A percentile compares a stretch with the other conserved stretches of the same genome.
phyloP scores from a whole-genome alignment of 2,329 filamentous ascomycete genomes.

The Simplicillium sp. region DNA sequence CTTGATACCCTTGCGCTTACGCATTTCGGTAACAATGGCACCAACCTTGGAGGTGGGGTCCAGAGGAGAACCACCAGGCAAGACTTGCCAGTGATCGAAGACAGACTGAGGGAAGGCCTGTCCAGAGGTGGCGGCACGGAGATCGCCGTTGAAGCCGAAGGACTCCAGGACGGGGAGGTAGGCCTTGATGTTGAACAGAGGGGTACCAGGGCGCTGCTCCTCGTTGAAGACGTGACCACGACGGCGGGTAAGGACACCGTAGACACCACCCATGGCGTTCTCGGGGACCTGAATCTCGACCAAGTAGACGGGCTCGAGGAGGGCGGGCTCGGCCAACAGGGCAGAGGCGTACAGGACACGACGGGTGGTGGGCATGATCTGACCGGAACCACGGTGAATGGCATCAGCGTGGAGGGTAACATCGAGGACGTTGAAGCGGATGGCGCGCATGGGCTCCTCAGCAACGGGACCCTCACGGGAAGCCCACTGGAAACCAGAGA shows the following conservation, averaged over 20 bases:
- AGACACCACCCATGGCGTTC: constrained; percentile 98
- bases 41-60: constrained; percentile 77
- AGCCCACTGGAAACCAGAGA: constrained; percentile 99
- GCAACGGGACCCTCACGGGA: constrained; percentile 93
- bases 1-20: constrained; percentile 99
- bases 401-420: constrained; percentile 99
- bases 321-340: constrained; percentile 81
- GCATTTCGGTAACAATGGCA: constrained; percentile 76
- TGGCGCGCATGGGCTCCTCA: constrained; percentile 94
- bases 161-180: constrained; percentile 96
- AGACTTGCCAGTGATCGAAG: constrained; percentile 97
- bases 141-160: constrained; percentile 97
- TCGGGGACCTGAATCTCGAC: constrained; percentile 99
- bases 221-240: constrained; percentile 99
- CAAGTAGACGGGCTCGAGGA: constrained; percentile 96
- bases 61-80: constrained; percentile 87
- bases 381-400: constrained; percentile 98
- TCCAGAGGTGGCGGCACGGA: constrained; percentile 84
- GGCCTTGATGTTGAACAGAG: constrained; percentile 98
- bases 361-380: constrained; percentile 95
- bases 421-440: constrained; percentile 99
- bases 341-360: constrained; percentile 93
- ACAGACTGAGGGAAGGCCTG: constrained; percentile 99
- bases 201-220: constrained; percentile 96
- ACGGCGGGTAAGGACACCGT: constrained; percentile 94